Evolutionary conservation across 208 protist genomes (phyloP).

Genomic region (Novymonas esmeraldas): DNA sequence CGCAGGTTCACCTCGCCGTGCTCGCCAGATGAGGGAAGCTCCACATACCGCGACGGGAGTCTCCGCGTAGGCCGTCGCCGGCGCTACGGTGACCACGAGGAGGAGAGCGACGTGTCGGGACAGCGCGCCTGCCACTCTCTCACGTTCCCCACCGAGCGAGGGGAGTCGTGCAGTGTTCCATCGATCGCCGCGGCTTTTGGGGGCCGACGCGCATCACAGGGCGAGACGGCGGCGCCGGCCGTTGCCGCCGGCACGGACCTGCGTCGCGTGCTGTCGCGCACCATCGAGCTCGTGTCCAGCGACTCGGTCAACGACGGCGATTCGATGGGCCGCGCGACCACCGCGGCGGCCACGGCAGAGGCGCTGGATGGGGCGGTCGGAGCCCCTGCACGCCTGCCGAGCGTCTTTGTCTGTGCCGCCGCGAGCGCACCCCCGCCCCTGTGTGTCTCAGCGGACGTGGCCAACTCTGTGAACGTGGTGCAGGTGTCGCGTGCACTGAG

Average conservation of each 20-base stretch:
- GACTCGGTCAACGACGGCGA: background rate
- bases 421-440: too few species aligned
- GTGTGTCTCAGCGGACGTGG: too few species aligned
- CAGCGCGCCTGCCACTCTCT: background rate
- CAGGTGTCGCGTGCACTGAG: too few species aligned
- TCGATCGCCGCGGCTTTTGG: background rate
- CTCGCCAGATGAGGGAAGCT: background rate
- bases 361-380: too few species aligned
- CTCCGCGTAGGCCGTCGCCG: background rate
- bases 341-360: background rate
- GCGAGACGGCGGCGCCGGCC: slow-evolving; percentile 1
- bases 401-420: too few species aligned
- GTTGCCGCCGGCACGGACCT: background rate
- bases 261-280: background rate
- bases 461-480: too few species aligned
- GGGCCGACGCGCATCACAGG: background rate
- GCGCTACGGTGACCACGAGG: background rate
- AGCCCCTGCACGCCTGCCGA: too few species aligned
- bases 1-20: background rate
- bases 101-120: background rate
- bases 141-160: background rate
- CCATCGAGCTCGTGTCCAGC: background rate
- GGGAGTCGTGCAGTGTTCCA: background rate
- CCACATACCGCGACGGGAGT: background rate
- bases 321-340: background rate